Percentiles rank a stretch among this genome's conserved stretches.
These are phyloP conservation scores for Eucalyptus globulus DNA, from an alignment of 345 rosid species.

Conservation along the genomic window DNA sequence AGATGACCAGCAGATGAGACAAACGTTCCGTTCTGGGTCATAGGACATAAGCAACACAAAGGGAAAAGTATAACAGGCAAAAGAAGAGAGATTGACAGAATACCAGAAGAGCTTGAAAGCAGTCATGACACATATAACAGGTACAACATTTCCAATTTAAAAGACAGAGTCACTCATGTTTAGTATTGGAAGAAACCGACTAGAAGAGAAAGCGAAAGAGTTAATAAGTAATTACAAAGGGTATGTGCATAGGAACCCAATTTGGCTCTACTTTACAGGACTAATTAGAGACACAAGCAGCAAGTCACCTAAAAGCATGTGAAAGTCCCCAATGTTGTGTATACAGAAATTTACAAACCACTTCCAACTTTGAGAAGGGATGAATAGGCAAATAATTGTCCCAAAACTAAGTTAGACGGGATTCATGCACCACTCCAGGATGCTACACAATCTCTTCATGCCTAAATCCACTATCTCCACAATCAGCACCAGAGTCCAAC, in stretches of 20 bases:
- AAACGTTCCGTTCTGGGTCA: not conserved
- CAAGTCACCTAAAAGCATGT: slow-evolving; percentile 22
- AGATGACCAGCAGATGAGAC: not conserved
- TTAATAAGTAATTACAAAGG: slow-evolving; percentile 9
- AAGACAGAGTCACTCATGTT: not conserved
- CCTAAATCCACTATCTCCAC: slow-evolving; percentile 79
- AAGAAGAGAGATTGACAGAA: not conserved
- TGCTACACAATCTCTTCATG: slow-evolving; percentile 27
- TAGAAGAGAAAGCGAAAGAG: not conserved
- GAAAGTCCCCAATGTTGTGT: slow-evolving; percentile 23
- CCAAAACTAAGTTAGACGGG: slow-evolving; percentile 24
- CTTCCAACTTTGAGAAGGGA: slow-evolving; percentile 1
- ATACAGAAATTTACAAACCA: slow-evolving; percentile 51
- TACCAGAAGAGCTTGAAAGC: not conserved
- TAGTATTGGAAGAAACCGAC: slow-evolving; percentile 6
- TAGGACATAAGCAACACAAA: not conserved
- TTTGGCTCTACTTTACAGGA: slow-evolving; percentile 35
- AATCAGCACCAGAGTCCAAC: slow-evolving; percentile 72
- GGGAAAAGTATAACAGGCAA: not conserved
- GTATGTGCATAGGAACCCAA: slow-evolving; percentile 35
- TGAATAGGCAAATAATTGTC: slow-evolving; percentile 17
- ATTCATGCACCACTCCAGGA: slow-evolving; percentile 7
- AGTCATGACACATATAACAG: not conserved
- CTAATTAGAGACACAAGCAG: slow-evolving; percentile 1
- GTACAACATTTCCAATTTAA: slow-evolving; percentile 2